These are phyloP conservation scores for Eurotiales sp. DNA, from an alignment of 2,329 filamentous ascomycete species.

Conservation along the genomic window DNA sequence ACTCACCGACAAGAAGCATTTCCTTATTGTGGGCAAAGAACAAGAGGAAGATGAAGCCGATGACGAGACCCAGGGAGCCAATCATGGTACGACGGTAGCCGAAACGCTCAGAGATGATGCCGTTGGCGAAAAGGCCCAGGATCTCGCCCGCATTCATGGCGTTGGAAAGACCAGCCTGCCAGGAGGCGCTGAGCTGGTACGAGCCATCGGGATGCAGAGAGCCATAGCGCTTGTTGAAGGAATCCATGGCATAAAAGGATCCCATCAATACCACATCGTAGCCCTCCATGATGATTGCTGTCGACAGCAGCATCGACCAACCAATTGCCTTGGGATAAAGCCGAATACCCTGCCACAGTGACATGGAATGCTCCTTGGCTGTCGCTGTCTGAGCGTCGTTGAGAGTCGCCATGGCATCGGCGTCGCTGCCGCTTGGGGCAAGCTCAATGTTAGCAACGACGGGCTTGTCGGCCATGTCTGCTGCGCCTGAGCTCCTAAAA, in stretches of 20 bases:
- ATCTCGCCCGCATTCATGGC: slow-evolving; percentile 60
- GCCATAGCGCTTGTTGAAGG: not conserved
- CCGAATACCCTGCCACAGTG: not conserved
- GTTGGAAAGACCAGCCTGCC: slow-evolving; percentile 39
- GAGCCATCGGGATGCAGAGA: slow-evolving; percentile 15
- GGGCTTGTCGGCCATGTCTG: no score
- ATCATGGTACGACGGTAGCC: slow-evolving; percentile 39
- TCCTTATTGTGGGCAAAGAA: slow-evolving; percentile 28
- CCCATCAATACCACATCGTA: slow-evolving; percentile 37
- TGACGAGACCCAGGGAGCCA: slow-evolving; percentile 21
- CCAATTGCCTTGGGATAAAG: slow-evolving; percentile 1
- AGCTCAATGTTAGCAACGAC: no score
- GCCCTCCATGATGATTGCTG: slow-evolving; percentile 40
- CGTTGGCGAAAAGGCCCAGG: slow-evolving; percentile 63
- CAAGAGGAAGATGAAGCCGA: slow-evolving; percentile 29
- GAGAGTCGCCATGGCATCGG: no score
- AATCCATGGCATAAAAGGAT: slow-evolving; percentile 9
- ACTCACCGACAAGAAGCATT: slow-evolving; percentile 33
- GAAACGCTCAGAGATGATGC: slow-evolving; percentile 61
- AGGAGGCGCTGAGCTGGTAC: slow-evolving; percentile 26
- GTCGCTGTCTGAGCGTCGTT: slow-evolving; percentile 41
- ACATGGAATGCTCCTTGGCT: not conserved
- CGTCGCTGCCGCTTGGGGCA: no score
- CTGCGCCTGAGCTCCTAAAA: no score
- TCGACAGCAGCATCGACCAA: slow-evolving; percentile 19